phyloP scores from a whole-genome alignment of 2,329 filamentous ascomycete species.

The Aciculosporium take region DNA sequence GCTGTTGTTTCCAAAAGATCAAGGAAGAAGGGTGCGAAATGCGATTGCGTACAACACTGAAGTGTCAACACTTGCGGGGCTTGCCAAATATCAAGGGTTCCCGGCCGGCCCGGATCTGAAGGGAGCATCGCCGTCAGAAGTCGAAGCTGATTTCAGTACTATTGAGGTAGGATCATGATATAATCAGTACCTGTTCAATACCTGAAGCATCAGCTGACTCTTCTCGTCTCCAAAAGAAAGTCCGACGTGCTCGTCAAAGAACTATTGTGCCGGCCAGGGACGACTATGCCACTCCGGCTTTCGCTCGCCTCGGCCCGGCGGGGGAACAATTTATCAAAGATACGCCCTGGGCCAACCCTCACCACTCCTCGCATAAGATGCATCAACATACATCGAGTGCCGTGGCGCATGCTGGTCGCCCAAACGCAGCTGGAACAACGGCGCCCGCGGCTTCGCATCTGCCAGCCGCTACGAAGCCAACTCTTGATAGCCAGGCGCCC shows the following conservation, averaged over 20 bases:
- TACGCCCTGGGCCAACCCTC: slow-evolving; percentile 85
- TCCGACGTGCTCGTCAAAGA: slow-evolving; percentile 21
- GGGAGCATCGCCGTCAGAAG: slow-evolving; percentile 54
- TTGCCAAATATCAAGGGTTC: slow-evolving; percentile 93
- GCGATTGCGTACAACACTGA: slow-evolving; percentile 90
- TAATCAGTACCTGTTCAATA: not conserved
- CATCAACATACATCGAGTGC: slow-evolving; percentile 22
- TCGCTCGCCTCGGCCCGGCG: slow-evolving; percentile 45
- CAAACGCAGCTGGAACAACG: not conserved
- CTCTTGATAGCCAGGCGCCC: slow-evolving; percentile 11
- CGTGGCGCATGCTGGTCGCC: slow-evolving; percentile 7
- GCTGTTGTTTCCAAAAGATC: slow-evolving; percentile 64
- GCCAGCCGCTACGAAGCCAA: slow-evolving; percentile 12
- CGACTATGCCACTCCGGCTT: slow-evolving; percentile 33
- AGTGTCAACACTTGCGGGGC: slow-evolving; percentile 76
- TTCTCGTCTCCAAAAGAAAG: slow-evolving; percentile 16
- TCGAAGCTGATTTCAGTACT: slow-evolving; percentile 76
- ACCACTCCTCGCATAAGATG: slow-evolving; percentile 54
- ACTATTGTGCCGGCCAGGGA: slow-evolving; percentile 27
- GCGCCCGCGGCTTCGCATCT: slow-evolving; percentile 4
- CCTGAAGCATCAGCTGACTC: slow-evolving; percentile 8
- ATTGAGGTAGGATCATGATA: slow-evolving; percentile 52
- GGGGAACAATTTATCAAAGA: slow-evolving; percentile 81
- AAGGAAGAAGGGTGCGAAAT: slow-evolving; percentile 64
- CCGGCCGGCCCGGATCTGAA: slow-evolving; percentile 81